phyloP scores from a whole-genome alignment of 1,139 yeast species.

The Kodamaea derodonti region DNA sequence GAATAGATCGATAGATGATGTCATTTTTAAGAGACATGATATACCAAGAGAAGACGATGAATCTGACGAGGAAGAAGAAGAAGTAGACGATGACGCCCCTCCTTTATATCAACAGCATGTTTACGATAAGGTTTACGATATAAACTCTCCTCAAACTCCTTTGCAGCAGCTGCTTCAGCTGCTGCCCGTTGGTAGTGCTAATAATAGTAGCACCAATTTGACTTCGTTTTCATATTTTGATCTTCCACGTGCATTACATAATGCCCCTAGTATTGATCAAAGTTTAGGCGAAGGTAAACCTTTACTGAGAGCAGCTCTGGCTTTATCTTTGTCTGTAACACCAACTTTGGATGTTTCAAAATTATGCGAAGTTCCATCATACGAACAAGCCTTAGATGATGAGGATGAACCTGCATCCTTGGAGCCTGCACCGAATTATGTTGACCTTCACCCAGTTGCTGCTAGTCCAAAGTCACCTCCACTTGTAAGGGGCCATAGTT shows the following conservation, averaged over 20 bases:
- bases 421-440: slow-evolving; percentile 34
- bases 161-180: slow-evolving; percentile 32
- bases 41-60: slow-evolving; percentile 7
- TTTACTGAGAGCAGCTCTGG: background rate
- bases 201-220: slow-evolving; percentile 17
- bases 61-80: slow-evolving; percentile 15
- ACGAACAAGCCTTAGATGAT: slow-evolving; percentile 33
- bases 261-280: slow-evolving; percentile 5
- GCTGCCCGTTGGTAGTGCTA: slow-evolving; percentile 10
- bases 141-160: slow-evolving; percentile 34
- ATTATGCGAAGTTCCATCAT: slow-evolving; percentile 33
- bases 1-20: slow-evolving; percentile 29
- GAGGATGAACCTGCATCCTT: slow-evolving; percentile 21
- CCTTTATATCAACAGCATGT: slow-evolving; percentile 40
- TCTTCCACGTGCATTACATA: slow-evolving; percentile 12
- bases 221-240: slow-evolving; percentile 26
- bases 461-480: background rate
- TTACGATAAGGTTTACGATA: slow-evolving; percentile 35
- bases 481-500: background rate
- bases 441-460: background rate
- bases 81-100: slow-evolving; percentile 33
- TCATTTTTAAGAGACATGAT: slow-evolving; percentile 30
- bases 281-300: background rate
- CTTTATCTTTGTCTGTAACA: background rate
- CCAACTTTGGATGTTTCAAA: slow-evolving; percentile 19